Percentiles rank a stretch among this genome's conserved stretches.
Evolutionary conservation across 192 early-diverging fungal species (phyloP).

Genomic region (Mortierella alpina): DNA sequence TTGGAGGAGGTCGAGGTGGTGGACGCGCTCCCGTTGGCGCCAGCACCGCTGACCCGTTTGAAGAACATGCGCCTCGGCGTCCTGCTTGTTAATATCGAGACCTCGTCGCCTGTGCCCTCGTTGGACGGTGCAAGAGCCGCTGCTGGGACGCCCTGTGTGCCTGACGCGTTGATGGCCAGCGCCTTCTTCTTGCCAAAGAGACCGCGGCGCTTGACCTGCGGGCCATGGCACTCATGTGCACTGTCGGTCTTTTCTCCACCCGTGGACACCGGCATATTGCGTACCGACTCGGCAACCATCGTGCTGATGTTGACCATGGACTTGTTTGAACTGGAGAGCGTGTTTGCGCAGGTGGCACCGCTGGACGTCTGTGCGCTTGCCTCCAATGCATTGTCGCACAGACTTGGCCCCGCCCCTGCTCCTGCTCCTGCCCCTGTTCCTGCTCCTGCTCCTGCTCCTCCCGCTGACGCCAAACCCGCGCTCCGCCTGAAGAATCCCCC

Average conservation of each 20-base stretch:
- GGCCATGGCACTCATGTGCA: slow-evolving; percentile 16
- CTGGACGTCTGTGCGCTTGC: background rate
- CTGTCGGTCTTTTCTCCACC: slow-evolving; percentile 11
- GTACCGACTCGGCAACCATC: background rate
- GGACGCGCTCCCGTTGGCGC: background rate
- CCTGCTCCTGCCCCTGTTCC: slow-evolving; percentile 1
- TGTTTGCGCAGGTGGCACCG: background rate
- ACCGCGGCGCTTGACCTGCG: slow-evolving; percentile 29
- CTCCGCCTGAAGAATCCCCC: slow-evolving; percentile 53
- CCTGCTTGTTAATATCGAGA: background rate
- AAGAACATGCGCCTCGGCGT: slow-evolving; percentile 35
- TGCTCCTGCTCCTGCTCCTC: slow-evolving; percentile 4
- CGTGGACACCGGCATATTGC: background rate
- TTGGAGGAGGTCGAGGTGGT: slow-evolving; percentile 3
- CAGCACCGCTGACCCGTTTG: slow-evolving; percentile 4
- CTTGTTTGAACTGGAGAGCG: slow-evolving; percentile 11
- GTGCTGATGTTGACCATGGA: background rate
- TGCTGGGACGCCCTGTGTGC: background rate
- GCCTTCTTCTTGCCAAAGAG: slow-evolving; percentile 31
- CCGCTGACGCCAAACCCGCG: background rate
- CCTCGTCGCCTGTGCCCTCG: slow-evolving; percentile 14
- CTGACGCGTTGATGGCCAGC: background rate
- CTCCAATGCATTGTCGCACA: background rate
- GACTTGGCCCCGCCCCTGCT: background rate
- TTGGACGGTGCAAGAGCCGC: background rate